Evolutionary conservation across 2,329 filamentous ascomycete species (phyloP), one percentile per base, ranked within the genome.

Genomic region (Talaromyces rugulosus): DNA sequence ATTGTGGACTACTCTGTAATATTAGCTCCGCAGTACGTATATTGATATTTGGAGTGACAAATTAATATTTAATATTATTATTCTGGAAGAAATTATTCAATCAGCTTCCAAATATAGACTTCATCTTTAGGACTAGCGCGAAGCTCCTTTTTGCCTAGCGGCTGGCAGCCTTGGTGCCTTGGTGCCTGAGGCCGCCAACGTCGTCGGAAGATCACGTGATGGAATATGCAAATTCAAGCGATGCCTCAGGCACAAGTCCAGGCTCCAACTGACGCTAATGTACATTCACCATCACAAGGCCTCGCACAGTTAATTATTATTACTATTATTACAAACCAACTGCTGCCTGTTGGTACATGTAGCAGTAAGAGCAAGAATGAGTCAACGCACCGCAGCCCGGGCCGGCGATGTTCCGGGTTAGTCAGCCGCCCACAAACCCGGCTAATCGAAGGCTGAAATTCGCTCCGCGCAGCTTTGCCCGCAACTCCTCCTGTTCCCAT

Each of bases 351-450:
- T 40, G 34, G 23, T 23, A 23, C 23, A 23, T 23, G 23, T 23
- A 23, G 23, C 2, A 23, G 23, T 23, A 23, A 23, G 23, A 47
- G 44, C 44, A 47, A 47, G 23, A 27, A 47, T 47, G 44, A 47
- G 44, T 47, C 44, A 47, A 47, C 42, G 42, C 34, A 36, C 16
- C 12, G 34, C 12, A 5, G 34, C 11, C 18, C 44, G 44, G 44
- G 18, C 44, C 44, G 44, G 44, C n/a, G 11, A 23, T 62, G 52
- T 62, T 62, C 61, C 61, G 61, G 27, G 16, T 58, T 44, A 42
- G 60, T 62, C 50, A 54, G 36, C 27, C 61, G 51, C 61, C 47
- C 61, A 62, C 61, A 62, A 62, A 62, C 31, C 56, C 42, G 28
- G 28, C 42, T 33, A 53, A 53, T 53, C 55, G 33, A 42, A 44